Evolutionary conservation across 2,329 filamentous ascomycete genomes (phyloP), one percentile per base, ranked within the genome.

Genomic region (Arthrobotrys musiformis): DNA sequence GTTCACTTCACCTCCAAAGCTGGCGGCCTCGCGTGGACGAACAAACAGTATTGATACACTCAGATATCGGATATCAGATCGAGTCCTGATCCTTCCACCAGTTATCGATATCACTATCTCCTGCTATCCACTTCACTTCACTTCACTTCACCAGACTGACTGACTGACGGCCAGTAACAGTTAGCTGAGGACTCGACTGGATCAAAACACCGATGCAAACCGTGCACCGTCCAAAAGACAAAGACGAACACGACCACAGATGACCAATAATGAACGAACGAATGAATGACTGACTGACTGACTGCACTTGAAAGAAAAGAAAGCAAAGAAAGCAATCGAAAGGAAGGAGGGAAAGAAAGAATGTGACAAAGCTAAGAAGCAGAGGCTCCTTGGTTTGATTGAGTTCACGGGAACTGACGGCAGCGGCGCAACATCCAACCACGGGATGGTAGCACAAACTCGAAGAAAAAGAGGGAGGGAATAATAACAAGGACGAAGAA

Each of bases 351-450:
- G 52, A 48, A 24, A 48, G 44, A 48, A n/a, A 48, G 13, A 75
- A 58, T 33, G 24, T n/a, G 24, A n/a, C 35, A 19, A 28, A 28
- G 60, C 15, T 9, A 17, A 35, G 13, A 52, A 73, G 80, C 76
- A 81, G 81, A 82, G 79, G 67, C 77, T 80, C 79, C 60, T 80
- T 80, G 80, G 80, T 81, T 79, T 82, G 83, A 82, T 80, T 82
- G 81, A 82, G 82, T 83, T 79, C 70, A 67, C 58, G 70, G 78
- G 67, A 78, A 70, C 79, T 81, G 81, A 83, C 80, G 82, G 82
- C 82, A 82, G 79, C 56, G 63, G 78, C 79, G 78, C 70, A 78
- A 81, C 80, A 81, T 82, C 81, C 81, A 81, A 83, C 80, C 81
- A 80, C 46, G 52, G 70, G 70, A 46, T 70, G 50, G 79, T 74